Percentiles rank a stretch among this genome's conserved stretches.
Conservation (phyloP, 805 yeast genomes). For the Sugiyamaella boreocaroliniensis region DNA sequence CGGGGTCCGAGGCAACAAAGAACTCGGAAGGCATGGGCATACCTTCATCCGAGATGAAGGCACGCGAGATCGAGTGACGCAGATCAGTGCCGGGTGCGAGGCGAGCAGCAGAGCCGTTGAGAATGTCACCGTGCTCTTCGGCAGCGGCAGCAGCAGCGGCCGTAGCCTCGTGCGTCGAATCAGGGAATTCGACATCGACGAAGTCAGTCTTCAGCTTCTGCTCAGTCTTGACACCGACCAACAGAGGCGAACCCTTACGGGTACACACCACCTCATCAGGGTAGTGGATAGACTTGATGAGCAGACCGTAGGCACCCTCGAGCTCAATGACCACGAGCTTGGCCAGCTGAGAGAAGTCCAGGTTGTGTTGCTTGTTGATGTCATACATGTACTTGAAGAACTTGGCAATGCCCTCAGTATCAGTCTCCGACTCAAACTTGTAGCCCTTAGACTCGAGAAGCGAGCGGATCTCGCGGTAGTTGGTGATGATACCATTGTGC, state of each 20-base stretch:
- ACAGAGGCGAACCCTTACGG: conserved; percentile 95
- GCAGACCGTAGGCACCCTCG: conserved; percentile 95
- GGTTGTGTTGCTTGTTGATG: conserved; percentile 61
- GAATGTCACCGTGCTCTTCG: conserved; percentile 5
- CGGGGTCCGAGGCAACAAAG: conserved; percentile 93
- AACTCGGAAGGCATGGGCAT: conserved; percentile 91
- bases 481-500: conserved; percentile 97
- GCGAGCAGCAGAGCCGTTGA: conserved; percentile 12
- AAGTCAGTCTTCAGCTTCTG: conserved; percentile 93
- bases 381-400: conserved; percentile 87
- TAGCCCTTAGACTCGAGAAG: conserved; percentile 74
- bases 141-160: conserved; percentile 9
- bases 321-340: conserved; percentile 87
- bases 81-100: conserved; percentile 35
- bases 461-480: conserved; percentile 84
- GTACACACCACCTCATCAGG: conserved; percentile 97
- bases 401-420: conserved; percentile 96
- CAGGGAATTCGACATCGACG: conserved; percentile 96
- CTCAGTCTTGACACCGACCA: conserved; percentile 96
- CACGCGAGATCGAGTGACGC: conserved; percentile 91
- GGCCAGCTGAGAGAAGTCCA: conserved; percentile 87
- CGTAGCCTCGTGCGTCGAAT: conserved; percentile 25
- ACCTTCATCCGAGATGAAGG: conserved; percentile 91
- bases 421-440: conserved; percentile 85
- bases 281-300: conserved; percentile 84